Conservation (phyloP, 1,284 basidiomycete species). For the Polyporus tsugae region DNA sequence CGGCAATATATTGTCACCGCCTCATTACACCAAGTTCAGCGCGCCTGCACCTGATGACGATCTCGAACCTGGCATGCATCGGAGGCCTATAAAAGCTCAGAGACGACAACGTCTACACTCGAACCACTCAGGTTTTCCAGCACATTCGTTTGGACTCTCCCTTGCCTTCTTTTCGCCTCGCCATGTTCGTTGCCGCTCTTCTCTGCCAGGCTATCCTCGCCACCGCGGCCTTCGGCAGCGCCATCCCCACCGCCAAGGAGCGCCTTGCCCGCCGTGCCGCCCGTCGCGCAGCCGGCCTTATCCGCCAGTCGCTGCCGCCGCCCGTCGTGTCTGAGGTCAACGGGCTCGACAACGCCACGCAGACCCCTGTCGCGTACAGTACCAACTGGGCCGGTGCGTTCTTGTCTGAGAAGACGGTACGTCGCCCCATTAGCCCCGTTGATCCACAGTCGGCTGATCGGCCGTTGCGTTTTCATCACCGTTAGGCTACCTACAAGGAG, state of each 20-base stretch:
- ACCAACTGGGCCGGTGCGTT: constrained; percentile 41
- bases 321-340: constrained; percentile 14
- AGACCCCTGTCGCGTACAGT: constrained; percentile 32
- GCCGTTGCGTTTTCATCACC: background rate
- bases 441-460: background rate
- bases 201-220: constrained; percentile 35
- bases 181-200: constrained; percentile 32
- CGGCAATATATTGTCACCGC: background rate
- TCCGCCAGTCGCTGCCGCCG: constrained; percentile 31
- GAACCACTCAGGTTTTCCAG: constrained; percentile 13
- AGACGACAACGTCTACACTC: too few species aligned
- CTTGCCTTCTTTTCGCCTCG: constrained; percentile 20
- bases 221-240: constrained; percentile 33
- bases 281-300: constrained; percentile 22
- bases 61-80: background rate
- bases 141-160: constrained; percentile 20
- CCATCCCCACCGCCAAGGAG: constrained; percentile 30
- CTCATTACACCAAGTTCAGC: background rate
- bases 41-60: background rate
- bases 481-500: constrained; percentile 39
- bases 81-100: background rate
- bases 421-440: constrained; percentile 3
- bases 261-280: constrained; percentile 30
- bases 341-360: constrained; percentile 21
- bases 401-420: constrained; percentile 28